phyloP scores from a whole-genome alignment of 2,329 filamentous ascomycete genomes.

The Aureobasidium sp. region DNA sequence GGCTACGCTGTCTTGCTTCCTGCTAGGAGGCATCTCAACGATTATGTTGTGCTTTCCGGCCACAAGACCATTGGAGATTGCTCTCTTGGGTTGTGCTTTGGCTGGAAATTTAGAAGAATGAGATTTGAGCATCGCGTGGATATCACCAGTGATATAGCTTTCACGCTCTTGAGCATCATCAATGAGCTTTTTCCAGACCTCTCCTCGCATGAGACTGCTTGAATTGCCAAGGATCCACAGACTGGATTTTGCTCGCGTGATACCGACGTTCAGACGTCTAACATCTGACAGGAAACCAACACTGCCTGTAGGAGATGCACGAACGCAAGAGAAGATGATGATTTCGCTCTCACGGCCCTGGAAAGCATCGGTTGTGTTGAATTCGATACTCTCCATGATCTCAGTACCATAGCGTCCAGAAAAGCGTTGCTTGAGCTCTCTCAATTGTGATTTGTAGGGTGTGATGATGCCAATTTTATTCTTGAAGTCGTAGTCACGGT shows the following conservation, averaged over 20 bases:
- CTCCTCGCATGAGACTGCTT: conserved; percentile 72
- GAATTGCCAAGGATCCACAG: conserved; percentile 96
- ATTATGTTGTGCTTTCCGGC: neutral
- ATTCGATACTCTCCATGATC: conserved; percentile 77
- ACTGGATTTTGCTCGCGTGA: conserved; percentile 93
- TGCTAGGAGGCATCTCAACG: neutral
- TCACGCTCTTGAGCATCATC: conserved; percentile 69
- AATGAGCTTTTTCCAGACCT: conserved; percentile 85
- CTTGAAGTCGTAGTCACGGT: conserved; percentile 58
- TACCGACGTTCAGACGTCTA: conserved; percentile 96
- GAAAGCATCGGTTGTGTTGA: conserved; percentile 98
- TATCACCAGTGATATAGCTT: conserved; percentile 66
- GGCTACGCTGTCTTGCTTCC: neutral
- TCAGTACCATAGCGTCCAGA: conserved; percentile 61
- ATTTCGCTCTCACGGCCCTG: conserved; percentile 95
- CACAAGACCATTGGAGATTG: neutral
- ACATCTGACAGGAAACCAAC: conserved; percentile 99
- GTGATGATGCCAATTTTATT: conserved; percentile 96
- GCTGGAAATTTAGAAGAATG: conserved; percentile 41
- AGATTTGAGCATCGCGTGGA: conserved; percentile 48
- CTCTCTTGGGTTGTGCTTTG: conserved; percentile 1
- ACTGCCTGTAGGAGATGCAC: conserved; percentile 83
- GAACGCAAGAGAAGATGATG: conserved; percentile 97
- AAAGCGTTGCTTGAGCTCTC: conserved; percentile 71
- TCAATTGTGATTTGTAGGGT: conserved; percentile 90